These are phyloP conservation scores for Carex littledalei DNA, from an alignment of 176 grass and related monocot genomes.

Conservation along the genomic window DNA sequence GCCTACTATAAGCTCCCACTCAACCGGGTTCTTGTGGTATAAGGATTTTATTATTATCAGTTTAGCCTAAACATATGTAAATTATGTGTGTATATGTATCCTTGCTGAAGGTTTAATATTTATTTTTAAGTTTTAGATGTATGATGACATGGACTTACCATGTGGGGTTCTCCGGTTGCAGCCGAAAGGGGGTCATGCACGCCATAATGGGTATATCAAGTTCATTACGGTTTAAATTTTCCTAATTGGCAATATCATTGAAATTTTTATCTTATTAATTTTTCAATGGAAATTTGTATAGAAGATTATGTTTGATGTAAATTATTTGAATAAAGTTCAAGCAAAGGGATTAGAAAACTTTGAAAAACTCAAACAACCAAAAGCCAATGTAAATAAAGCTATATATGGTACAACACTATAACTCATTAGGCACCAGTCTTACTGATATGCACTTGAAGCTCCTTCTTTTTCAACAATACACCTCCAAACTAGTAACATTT, in stretches of 20 bases:
- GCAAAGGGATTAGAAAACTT: background rate
- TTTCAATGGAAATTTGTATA: background rate
- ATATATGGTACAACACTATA: background rate
- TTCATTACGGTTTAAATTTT: no score
- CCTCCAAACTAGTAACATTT: background rate
- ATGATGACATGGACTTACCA: slow-evolving; percentile 76
- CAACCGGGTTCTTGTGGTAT: slow-evolving; percentile 67
- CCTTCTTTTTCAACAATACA: background rate
- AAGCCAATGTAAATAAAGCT: background rate
- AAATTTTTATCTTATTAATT: background rate
- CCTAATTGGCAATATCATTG: background rate
- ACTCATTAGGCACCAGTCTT: background rate
- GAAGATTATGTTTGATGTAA: background rate
- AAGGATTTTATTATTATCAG: slow-evolving; percentile 13
- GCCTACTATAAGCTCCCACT: slow-evolving; percentile 86
- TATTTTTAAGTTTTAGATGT: slow-evolving; percentile 47
- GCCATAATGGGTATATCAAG: slow-evolving; percentile 95
- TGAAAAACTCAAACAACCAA: background rate
- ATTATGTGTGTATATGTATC: background rate
- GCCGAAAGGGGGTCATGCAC: slow-evolving; percentile 79
- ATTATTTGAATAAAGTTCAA: background rate
- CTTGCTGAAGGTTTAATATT: background rate
- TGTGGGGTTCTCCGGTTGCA: slow-evolving; percentile 85
- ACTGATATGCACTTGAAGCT: background rate
- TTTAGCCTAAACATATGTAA: slow-evolving; percentile 2